Percentiles rank a stretch among this genome's conserved stretches.
These are phyloP conservation scores for Xylaria telfairii DNA, from an alignment of 495 filamentous ascomycete species.

Conservation along the genomic window DNA sequence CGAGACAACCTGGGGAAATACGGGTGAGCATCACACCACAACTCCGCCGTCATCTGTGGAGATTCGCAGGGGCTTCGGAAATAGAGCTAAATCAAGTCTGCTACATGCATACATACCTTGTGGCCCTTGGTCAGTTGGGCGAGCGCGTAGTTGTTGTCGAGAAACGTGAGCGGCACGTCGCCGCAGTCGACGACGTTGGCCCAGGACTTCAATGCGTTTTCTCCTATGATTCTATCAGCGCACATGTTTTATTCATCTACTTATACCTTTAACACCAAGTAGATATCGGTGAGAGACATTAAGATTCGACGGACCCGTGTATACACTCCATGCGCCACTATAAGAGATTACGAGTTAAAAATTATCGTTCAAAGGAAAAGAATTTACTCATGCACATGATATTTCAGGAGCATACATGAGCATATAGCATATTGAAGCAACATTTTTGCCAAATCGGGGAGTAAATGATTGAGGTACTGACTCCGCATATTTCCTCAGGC, in stretches of 20 bases:
- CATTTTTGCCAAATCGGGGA: no score
- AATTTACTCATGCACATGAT: no score
- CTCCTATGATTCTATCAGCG: constrained; percentile 27
- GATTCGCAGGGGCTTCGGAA: neutral
- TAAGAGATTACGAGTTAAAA: no score
- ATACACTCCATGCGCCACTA: constrained; percentile 38
- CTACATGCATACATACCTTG: constrained; percentile 26
- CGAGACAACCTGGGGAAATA: constrained; percentile 37
- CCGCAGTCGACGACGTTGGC: constrained; percentile 76
- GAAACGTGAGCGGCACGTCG: constrained; percentile 71
- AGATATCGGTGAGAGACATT: neutral
- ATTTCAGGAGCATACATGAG: no score
- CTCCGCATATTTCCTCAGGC: constrained; percentile 35
- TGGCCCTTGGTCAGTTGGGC: constrained; percentile 74
- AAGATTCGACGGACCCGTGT: constrained; percentile 35
- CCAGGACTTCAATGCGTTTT: constrained; percentile 60
- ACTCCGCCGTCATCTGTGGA: constrained; percentile 26
- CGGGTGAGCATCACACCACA: neutral
- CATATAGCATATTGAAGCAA: no score
- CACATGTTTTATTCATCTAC: neutral
- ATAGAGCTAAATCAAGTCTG: neutral
- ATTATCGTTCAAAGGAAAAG: no score
- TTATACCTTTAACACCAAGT: neutral
- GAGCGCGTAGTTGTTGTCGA: constrained; percentile 77
- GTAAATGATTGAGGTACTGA: no score